A percentile compares a stretch with the other conserved stretches of the same genome.
phyloP scores from a whole-genome alignment of 805 yeast genomes.

The Zygosaccharomyces rouxii region DNA sequence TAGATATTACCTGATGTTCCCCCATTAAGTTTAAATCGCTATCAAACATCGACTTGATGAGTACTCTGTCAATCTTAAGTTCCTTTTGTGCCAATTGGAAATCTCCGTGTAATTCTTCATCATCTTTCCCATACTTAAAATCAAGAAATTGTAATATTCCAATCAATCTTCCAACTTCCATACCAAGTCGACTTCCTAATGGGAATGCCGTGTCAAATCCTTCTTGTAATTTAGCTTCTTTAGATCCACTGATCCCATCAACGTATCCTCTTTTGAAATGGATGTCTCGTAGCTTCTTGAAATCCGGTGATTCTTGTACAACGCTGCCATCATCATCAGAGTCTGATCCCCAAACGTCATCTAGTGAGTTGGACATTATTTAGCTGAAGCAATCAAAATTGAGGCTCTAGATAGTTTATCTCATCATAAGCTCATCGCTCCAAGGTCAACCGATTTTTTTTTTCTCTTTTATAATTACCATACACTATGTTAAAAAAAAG shows the following conservation, averaged over 20 bases:
- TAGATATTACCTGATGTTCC: conserved; percentile 38
- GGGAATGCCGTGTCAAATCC: conserved; percentile 84
- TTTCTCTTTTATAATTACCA: background rate
- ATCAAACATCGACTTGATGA: conserved; percentile 53
- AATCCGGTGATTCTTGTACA: conserved; percentile 21
- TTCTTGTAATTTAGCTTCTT: conserved; percentile 63
- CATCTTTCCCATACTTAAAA: conserved; percentile 17
- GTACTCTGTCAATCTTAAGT: conserved; percentile 53
- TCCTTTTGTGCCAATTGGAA: conserved; percentile 46
- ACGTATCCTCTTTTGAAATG: conserved; percentile 80
- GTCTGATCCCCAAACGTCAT: conserved; percentile 29
- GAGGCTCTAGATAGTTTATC: no score
- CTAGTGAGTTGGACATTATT: conserved; percentile 11
- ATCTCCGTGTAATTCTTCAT: conserved; percentile 18
- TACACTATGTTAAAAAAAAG: background rate
- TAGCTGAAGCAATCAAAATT: background rate
- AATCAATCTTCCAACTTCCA: conserved; percentile 57
- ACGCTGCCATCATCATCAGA: conserved; percentile 11
- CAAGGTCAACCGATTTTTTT: background rate
- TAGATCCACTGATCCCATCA: conserved; percentile 68
- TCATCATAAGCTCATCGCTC: no score
- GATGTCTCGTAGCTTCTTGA: conserved; percentile 46
- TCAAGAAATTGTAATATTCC: conserved; percentile 44
- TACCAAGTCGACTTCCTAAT: conserved; percentile 66
- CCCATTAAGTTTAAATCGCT: conserved; percentile 40